Conservation (phyloP, 129 eudicot species). For the Ambrosia artemisiifolia region DNA sequence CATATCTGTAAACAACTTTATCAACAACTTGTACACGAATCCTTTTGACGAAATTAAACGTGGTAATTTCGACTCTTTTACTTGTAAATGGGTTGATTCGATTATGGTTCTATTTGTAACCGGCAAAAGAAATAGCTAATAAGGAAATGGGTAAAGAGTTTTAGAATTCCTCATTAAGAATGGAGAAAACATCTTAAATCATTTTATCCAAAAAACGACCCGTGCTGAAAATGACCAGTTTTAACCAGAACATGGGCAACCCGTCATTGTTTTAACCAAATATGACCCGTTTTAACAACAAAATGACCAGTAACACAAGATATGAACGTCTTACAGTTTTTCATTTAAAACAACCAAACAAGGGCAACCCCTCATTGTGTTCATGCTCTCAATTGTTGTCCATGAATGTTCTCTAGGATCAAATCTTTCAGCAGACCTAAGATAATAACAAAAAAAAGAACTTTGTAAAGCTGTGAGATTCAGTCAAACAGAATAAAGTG, state of each 20-base stretch:
- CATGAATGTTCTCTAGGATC: slow-evolving; percentile 92
- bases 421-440: slow-evolving; percentile 84
- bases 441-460: not conserved
- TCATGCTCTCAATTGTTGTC: slow-evolving; percentile 62
- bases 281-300: no score
- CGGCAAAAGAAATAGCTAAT: not conserved
- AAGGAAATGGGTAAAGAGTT: not conserved
- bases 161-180: not conserved
- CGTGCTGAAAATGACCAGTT: no score
- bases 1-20: slow-evolving; percentile 46
- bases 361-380: slow-evolving; percentile 64
- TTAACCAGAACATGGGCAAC: no score
- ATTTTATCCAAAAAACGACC: not conserved
- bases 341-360: slow-evolving; percentile 60
- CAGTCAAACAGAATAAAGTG: not conserved
- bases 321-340: slow-evolving; percentile 61
- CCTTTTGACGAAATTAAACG: not conserved
- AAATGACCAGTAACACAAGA: no score
- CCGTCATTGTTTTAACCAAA: no score
- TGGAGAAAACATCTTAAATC: not conserved
- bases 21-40: not conserved
- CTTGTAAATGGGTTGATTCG: not conserved
- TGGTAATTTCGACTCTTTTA: not conserved
- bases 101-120: not conserved
- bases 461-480: not conserved